Evolutionary conservation across 2,329 filamentous ascomycete genomes (phyloP).

Genomic region (Cordyceps cicadae): DNA sequence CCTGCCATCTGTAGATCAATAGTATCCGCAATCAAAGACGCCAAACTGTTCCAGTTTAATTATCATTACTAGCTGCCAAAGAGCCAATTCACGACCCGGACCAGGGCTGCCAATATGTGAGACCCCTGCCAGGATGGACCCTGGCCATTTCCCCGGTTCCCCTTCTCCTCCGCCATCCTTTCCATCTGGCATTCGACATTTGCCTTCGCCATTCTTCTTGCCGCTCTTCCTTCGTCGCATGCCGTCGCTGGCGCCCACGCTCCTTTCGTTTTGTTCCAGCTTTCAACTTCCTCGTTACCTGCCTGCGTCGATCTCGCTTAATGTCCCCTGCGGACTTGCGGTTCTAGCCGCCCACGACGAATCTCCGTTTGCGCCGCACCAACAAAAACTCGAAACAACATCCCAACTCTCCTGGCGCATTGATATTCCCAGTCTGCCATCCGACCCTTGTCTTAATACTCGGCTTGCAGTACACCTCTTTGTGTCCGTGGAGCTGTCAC

Average conservation of each 20-base stretch:
- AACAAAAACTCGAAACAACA: not conserved
- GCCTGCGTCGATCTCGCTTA: not conserved
- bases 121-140: not conserved
- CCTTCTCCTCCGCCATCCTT: not conserved
- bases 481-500: not conserved
- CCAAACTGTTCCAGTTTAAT: not conserved
- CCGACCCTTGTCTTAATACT: not conserved
- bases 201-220: not conserved
- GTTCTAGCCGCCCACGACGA: not conserved
- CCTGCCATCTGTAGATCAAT: no score
- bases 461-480: not conserved
- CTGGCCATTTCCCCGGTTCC: not conserved
- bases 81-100: no score
- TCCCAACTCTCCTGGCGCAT: not conserved
- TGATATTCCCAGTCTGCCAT: not conserved
- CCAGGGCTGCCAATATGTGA: not conserved
- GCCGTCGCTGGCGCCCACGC: not conserved
- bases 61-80: not conserved
- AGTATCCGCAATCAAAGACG: no score
- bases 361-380: conserved; percentile 2
- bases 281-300: not conserved
- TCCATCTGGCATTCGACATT: not conserved
- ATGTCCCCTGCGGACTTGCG: not conserved
- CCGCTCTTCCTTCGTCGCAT: conserved; percentile 4
- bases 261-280: not conserved